These are phyloP conservation scores for Leucocoprinus birnbaumii DNA, from an alignment of 768 basidiomycete genomes.

Conservation along the genomic window DNA sequence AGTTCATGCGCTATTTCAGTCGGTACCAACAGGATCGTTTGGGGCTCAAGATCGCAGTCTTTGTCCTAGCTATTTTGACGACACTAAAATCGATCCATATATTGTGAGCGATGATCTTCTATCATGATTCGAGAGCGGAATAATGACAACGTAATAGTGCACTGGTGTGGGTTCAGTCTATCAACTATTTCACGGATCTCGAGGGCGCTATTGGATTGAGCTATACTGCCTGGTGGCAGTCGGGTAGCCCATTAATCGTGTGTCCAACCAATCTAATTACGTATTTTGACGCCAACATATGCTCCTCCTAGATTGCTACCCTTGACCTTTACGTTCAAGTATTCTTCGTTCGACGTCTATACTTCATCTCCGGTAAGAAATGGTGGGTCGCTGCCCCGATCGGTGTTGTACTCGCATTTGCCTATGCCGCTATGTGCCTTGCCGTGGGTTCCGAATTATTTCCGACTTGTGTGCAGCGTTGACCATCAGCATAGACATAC, in stretches of 20 bases:
- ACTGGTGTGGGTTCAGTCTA: constrained; percentile 27
- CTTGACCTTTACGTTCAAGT: constrained; percentile 31
- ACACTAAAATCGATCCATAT: constrained; percentile 28
- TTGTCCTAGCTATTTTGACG: constrained; percentile 23
- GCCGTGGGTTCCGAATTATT: constrained; percentile 20
- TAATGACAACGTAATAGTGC: constrained; percentile 18
- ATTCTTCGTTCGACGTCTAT: constrained; percentile 30
- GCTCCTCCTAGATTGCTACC: constrained; percentile 22
- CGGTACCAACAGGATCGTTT: constrained; percentile 22
- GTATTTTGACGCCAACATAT: not conserved
- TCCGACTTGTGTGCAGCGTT: not conserved
- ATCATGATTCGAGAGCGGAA: not conserved
- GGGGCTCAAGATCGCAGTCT: constrained; percentile 20
- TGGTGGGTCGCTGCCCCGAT: constrained; percentile 23
- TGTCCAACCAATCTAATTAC: not conserved
- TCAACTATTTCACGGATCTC: constrained; percentile 26
- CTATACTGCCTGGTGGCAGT: constrained; percentile 31
- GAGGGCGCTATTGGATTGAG: constrained; percentile 25
- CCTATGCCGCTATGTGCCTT: constrained; percentile 24
- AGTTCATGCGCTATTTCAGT: constrained; percentile 27
- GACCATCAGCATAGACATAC: constrained; percentile 21
- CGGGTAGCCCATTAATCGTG: constrained; percentile 28
- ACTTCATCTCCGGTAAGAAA: constrained; percentile 22
- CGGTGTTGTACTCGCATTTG: constrained; percentile 22
- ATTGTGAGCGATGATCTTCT: constrained; percentile 19